Conservation (phyloP, 495 filamentous ascomycete genomes). For the Neurospora sp. region DNA sequence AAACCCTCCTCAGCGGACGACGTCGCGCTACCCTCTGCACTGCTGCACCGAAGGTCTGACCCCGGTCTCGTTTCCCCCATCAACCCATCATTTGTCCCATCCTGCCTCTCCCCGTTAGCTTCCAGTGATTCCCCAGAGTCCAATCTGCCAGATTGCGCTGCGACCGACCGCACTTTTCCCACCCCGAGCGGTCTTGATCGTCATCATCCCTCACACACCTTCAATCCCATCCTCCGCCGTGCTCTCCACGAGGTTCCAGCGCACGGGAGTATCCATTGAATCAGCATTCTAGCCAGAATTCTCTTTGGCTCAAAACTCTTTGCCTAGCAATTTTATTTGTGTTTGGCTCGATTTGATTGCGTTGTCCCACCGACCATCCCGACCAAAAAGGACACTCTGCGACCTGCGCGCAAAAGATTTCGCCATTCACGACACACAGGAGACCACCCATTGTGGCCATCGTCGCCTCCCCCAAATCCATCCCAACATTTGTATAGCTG, state of each 20-base stretch:
- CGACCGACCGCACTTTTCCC: neutral
- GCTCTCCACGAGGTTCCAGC: neutral
- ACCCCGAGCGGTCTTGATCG: neutral
- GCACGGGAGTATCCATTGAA: neutral
- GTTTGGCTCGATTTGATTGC: neutral
- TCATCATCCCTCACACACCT: neutral
- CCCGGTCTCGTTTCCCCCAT: constrained; percentile 16
- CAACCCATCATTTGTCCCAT: constrained; percentile 15
- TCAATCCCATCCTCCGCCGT: neutral
- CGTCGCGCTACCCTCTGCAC: constrained; percentile 13
- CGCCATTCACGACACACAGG: constrained; percentile 4
- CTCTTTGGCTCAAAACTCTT: neutral
- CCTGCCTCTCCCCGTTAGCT: neutral
- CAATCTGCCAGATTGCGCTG: neutral
- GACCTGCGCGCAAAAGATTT: constrained; percentile 26
- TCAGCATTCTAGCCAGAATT: neutral
- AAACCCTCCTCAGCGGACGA: constrained; percentile 5
- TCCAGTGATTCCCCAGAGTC: neutral
- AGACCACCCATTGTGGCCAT: neutral
- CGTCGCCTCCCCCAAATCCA: neutral
- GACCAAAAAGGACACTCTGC: constrained; percentile 2
- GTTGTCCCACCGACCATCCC: neutral
- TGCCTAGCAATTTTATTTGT: neutral
- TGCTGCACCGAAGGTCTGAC: constrained; percentile 1
- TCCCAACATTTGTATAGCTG: neutral